Evolutionary conservation across 306 rosid species (phyloP), one percentile per base, ranked within the genome.

Genomic region (Pueraria montana): DNA sequence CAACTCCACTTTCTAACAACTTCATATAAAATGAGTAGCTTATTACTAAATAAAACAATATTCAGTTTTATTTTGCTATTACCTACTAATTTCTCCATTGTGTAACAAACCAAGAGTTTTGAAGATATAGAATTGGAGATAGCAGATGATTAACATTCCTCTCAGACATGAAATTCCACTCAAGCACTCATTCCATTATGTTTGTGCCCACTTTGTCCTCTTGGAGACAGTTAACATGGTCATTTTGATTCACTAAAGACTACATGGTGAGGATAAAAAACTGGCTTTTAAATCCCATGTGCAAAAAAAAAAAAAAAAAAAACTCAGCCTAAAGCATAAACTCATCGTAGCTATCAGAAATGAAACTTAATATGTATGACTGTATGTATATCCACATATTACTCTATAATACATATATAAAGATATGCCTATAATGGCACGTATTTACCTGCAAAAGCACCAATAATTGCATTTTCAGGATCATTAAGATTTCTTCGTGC

Each of bases 381-480:
- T n/a, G n/a, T n/a, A 27, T 32, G 27, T 38, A 18, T 80, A 38
- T 69, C 55, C 8, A 16, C 46, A 74, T 36, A 38, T 74, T 48
- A 68, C 32, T 71, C 24, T 16, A 64, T n/a, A 42, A 36, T 43
- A 23, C 45, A 17, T 43, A 40, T 21, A 55, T 36, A 76, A 69
- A 42, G 48, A 42, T 27, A 61, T 74, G 74, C 66, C 43, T 58
- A 65, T 26, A 65, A 11, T 81, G 50, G 71, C 66, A 82, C 17
- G 36, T 77, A 48, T 56, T 83, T 88, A 95, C 99, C 99, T 68
- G 99, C 93, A 89, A 95, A 95, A 87, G 99, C 98, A 68, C 99
- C 98, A 73, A 95, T 90, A 59, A 95, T 21, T 26, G 99, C 99
- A 88, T 93, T 95, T 83, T 95, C 99, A 3, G 99, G 94, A 86